A percentile compares a stretch with the other conserved stretches of the same genome.
phyloP scores from a whole-genome alignment of 768 basidiomycete genomes.

The Thelephora ganbajun region DNA sequence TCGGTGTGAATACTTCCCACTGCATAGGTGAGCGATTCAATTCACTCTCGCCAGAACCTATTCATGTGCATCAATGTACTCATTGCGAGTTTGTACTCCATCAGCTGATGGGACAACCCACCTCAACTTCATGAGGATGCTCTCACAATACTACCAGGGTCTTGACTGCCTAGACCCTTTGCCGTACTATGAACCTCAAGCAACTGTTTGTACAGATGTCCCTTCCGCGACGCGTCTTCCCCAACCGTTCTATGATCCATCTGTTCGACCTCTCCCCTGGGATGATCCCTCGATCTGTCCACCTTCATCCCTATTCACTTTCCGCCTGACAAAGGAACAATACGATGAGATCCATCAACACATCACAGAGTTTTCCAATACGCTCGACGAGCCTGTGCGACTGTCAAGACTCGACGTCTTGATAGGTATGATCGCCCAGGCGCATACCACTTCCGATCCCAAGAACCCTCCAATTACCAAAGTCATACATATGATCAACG shows the following conservation, averaged over 20 bases:
- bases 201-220: background rate
- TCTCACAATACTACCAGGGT: conserved; percentile 9
- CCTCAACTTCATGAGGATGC: conserved; percentile 4
- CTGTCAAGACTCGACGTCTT: background rate
- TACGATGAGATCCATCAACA: conserved; percentile 1
- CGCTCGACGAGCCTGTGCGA: background rate
- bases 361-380: background rate
- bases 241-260: background rate
- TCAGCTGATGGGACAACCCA: conserved; percentile 6
- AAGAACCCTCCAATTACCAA: background rate
- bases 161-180: conserved; percentile 5
- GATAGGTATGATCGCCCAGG: background rate
- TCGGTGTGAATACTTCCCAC: conserved; percentile 6
- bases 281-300: conserved; percentile 1
- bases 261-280: conserved; percentile 1
- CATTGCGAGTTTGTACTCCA: background rate
- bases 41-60: background rate
- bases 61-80: background rate
- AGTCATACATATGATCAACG: background rate
- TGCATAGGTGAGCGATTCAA: conserved; percentile 4
- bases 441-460: background rate
- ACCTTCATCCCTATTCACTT: conserved; percentile 2
- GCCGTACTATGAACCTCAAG: conserved; percentile 2
- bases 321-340: conserved; percentile 6
- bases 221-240: background rate